Base-by-base conservation (phyloP, 106 monocot species). In the Dendrobium nobile region DNA sequence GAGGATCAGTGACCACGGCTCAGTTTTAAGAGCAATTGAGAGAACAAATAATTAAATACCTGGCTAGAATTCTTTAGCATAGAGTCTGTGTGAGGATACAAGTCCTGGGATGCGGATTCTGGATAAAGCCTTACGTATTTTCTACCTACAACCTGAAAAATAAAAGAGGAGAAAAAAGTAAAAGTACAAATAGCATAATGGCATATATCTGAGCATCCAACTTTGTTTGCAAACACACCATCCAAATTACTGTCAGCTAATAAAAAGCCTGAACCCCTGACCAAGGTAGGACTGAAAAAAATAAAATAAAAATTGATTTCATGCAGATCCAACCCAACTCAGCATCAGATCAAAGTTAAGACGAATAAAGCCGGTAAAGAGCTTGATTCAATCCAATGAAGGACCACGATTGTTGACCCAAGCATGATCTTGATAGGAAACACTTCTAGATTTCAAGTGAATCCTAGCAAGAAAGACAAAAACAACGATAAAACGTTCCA, bases 111-210 rank as follows among this genome's bases (percentile, higher is more conserved):
- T 28, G 84, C 74, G 19, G 91, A 80, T 83, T 89, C 82, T 67
- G 95, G 82, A 84, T 99, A 99, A 47, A 99, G 91, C 82, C 98
- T 91, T 75, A 99, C 64, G 79, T 99, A 99, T 80, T 95, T 99
- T 79, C 87, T 88, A 24, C 98, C 98, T 82, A 93, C 88, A 82
- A 95, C 93, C 98, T 99, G 84, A 72, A 75, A 84, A 79, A 31
- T 77, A 28, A 2, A 80, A 82, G 7, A 37, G 47, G 3, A 75
- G 22, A 75, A 54, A 51, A 51, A 55, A 68, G 22, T 80, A 7
- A 58, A 33, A 92, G 41, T 3, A 55, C 74, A 74, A 74, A 44
- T 33, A 70, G 9, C 7, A 70, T 19, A 22, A 3, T n/a, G 61
- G 5, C 2, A 16, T 0, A 51, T 13, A 51, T 51, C 51, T 13